A percentile compares a stretch with the other conserved stretches of the same genome.
These are phyloP conservation scores for Claviceps humidiphila DNA, from an alignment of 2,329 filamentous ascomycete genomes.

Conservation along the genomic window DNA sequence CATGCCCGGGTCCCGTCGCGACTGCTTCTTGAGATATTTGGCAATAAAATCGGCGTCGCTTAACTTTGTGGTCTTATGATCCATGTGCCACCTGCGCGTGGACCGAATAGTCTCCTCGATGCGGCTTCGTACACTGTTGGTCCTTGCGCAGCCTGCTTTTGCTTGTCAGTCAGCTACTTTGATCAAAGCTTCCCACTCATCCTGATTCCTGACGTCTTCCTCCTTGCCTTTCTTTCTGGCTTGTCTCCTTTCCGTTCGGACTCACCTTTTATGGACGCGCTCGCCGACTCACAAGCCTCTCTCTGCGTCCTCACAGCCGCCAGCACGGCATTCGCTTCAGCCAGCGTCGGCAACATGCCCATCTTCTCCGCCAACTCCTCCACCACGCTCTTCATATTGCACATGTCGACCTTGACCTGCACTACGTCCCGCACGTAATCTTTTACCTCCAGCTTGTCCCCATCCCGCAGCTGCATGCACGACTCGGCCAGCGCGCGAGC, in stretches of 20 bases:
- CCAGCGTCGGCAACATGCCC: slow-evolving; percentile 10
- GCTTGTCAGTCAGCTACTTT: background rate
- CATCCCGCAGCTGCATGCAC: slow-evolving; percentile 1
- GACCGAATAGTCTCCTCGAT: slow-evolving; percentile 23
- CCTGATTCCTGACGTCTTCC: background rate
- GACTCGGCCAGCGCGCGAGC: slow-evolving; percentile 16
- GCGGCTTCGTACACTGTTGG: slow-evolving; percentile 11
- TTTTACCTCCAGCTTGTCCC: slow-evolving; percentile 1
- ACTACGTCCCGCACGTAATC: slow-evolving; percentile 2
- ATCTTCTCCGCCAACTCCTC: slow-evolving; percentile 12
- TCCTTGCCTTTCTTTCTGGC: background rate
- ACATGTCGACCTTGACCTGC: slow-evolving; percentile 11
- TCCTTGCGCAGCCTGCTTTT: slow-evolving; percentile 1
- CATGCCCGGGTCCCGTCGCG: slow-evolving; percentile 20
- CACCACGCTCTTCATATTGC: slow-evolving; percentile 12
- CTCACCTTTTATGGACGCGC: background rate
- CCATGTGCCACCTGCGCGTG: slow-evolving; percentile 25
- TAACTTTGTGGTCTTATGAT: slow-evolving; percentile 21
- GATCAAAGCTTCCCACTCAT: background rate
- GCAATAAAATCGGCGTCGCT: slow-evolving; percentile 18
- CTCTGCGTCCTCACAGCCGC: slow-evolving; percentile 2
- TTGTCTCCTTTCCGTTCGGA: background rate
- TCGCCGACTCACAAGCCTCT: background rate
- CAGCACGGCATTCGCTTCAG: slow-evolving; percentile 10
- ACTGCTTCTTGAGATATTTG: slow-evolving; percentile 23